phyloP scores from a whole-genome alignment of 1,284 basidiomycete genomes.

The Retiboletus flavoniger region DNA sequence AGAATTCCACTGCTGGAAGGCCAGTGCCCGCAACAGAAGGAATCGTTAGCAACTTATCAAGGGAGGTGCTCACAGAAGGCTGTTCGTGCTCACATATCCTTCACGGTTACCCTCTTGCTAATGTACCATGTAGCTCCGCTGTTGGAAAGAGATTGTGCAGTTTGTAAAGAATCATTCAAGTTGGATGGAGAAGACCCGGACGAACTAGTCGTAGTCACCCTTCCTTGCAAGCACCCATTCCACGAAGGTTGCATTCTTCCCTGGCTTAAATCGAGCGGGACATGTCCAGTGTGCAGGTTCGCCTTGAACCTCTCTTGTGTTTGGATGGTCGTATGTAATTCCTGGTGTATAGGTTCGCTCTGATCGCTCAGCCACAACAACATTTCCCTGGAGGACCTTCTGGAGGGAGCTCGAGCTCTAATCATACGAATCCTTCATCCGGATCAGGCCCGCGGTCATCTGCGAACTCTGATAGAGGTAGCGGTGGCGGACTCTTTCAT shows the following conservation, averaged over 20 bases:
- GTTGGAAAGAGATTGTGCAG: constrained; percentile 69
- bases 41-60: constrained; percentile 58
- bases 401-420: constrained; percentile 20
- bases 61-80: constrained; percentile 57
- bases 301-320: constrained; percentile 31
- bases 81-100: constrained; percentile 45
- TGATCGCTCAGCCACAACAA: constrained; percentile 31
- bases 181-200: constrained; percentile 65
- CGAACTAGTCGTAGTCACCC: constrained; percentile 64
- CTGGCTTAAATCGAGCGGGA: constrained; percentile 81
- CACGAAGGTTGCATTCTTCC: constrained; percentile 79
- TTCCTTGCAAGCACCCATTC: constrained; percentile 81
- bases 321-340: constrained; percentile 45
- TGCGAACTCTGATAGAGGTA: constrained; percentile 20
- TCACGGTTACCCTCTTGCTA: constrained; percentile 4
- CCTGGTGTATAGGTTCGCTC: constrained; percentile 19
- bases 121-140: constrained; percentile 43
- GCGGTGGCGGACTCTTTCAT: constrained; percentile 24
- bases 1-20: constrained; percentile 60
- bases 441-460: constrained; percentile 19
- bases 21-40: constrained; percentile 78
- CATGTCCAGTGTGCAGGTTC: constrained; percentile 82
- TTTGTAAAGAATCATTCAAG: constrained; percentile 77
- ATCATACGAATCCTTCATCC: constrained; percentile 18
- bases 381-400: constrained; percentile 20